Conservation (phyloP, 2,329 filamentous ascomycete species). For the Periconia sp. region DNA sequence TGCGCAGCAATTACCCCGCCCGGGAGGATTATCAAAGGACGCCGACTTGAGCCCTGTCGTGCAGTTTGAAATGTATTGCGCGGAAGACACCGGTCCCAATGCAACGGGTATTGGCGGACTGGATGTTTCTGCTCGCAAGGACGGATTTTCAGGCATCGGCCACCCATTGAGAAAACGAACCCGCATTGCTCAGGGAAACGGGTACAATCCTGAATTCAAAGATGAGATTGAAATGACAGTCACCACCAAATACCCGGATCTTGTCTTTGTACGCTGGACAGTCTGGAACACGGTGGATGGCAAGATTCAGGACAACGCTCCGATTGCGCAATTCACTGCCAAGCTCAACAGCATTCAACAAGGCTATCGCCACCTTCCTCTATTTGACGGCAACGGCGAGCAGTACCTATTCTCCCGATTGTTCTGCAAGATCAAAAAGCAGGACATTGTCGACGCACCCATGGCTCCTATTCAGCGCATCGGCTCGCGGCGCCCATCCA, state of each 20-base stretch:
- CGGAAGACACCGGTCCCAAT: slow-evolving; percentile 85
- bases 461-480: slow-evolving; percentile 21
- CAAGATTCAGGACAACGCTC: slow-evolving; percentile 63
- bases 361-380: slow-evolving; percentile 87
- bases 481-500: slow-evolving; percentile 26
- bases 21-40: slow-evolving; percentile 69
- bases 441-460: slow-evolving; percentile 50
- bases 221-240: slow-evolving; percentile 77
- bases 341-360: slow-evolving; percentile 88
- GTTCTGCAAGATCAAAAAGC: slow-evolving; percentile 81
- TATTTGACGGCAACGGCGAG: slow-evolving; percentile 86
- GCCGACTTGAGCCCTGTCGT: slow-evolving; percentile 88
- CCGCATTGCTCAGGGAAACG: slow-evolving; percentile 79
- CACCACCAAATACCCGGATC: slow-evolving; percentile 89
- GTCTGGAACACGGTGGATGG: slow-evolving; percentile 85
- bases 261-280: slow-evolving; percentile 91
- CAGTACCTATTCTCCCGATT: slow-evolving; percentile 93
- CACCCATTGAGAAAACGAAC: slow-evolving; percentile 78
- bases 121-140: slow-evolving; percentile 61
- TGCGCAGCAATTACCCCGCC: slow-evolving; percentile 89
- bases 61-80: slow-evolving; percentile 91
- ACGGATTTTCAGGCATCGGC: slow-evolving; percentile 67
- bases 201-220: slow-evolving; percentile 89
- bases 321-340: slow-evolving; percentile 86
- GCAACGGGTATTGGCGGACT: slow-evolving; percentile 67